Evolutionary conservation across 1,284 basidiomycete species (phyloP).

Genomic region (Irpex sp.): DNA sequence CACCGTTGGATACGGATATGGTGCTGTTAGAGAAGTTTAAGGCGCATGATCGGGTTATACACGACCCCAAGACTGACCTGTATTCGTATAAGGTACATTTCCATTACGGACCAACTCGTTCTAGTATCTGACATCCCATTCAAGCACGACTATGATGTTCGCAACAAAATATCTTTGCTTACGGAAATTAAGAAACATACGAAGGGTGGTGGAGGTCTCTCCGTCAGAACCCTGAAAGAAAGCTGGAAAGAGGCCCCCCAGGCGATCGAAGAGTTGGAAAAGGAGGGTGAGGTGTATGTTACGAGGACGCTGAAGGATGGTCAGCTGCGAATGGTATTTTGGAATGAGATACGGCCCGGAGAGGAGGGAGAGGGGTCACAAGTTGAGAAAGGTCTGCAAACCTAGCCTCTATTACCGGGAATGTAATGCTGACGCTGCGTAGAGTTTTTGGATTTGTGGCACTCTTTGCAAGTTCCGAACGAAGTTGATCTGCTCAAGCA

Average conservation of each 20-base stretch:
- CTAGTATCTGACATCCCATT: neutral
- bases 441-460: constrained; percentile 91
- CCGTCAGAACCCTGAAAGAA: constrained; percentile 83
- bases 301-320: constrained; percentile 83
- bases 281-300: constrained; percentile 84
- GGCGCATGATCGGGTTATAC: constrained; percentile 73
- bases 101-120: neutral
- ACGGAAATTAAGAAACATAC: constrained; percentile 81
- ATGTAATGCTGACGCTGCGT: constrained; percentile 9
- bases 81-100: constrained; percentile 76
- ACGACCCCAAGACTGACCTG: constrained; percentile 80
- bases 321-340: constrained; percentile 84
- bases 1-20: constrained; percentile 71
- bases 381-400: constrained; percentile 74
- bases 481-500: constrained; percentile 79
- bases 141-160: constrained; percentile 85
- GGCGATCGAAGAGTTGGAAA: constrained; percentile 82
- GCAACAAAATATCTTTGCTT: constrained; percentile 77
- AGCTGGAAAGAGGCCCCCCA: constrained; percentile 84
- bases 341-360: constrained; percentile 82
- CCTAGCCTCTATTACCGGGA: neutral
- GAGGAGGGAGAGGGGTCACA: constrained; percentile 62
- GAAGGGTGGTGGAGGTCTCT: constrained; percentile 76
- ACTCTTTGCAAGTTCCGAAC: constrained; percentile 77
- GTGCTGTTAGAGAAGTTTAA: constrained; percentile 76